phyloP scores from a whole-genome alignment of 2,329 filamentous ascomycete species.

The Fusarium bulbicola region DNA sequence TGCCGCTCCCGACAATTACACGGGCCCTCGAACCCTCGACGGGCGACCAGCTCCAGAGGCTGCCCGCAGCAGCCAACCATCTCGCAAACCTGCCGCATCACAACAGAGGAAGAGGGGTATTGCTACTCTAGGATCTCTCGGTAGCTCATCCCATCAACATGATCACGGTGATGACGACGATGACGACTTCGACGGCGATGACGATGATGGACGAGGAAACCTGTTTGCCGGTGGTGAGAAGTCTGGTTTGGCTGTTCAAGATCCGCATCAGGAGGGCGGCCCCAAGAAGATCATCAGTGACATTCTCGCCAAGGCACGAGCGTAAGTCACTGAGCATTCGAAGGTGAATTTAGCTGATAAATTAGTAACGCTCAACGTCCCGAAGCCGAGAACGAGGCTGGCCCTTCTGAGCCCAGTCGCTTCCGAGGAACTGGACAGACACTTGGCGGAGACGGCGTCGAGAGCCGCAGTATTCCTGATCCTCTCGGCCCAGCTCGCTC shows the following conservation, averaged over 20 bases:
- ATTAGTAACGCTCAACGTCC: constrained; percentile 69
- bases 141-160: constrained; percentile 57
- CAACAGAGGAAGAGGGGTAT: constrained; percentile 67
- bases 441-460: constrained; percentile 79
- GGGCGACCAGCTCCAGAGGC: constrained; percentile 64
- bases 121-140: constrained; percentile 67
- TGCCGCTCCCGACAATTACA: constrained; percentile 56
- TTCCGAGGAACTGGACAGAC: constrained; percentile 80
- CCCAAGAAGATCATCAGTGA: constrained; percentile 68
- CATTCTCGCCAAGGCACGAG: constrained; percentile 70
- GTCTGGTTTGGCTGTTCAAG: constrained; percentile 75
- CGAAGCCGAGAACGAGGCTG: constrained; percentile 59
- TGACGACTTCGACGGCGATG: constrained; percentile 64
- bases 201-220: constrained; percentile 69
- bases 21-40: constrained; percentile 69
- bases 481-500: constrained; percentile 52
- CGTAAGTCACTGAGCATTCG: constrained; percentile 52
- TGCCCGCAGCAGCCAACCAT: constrained; percentile 41
- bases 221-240: constrained; percentile 88
- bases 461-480: constrained; percentile 74
- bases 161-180: constrained; percentile 69
- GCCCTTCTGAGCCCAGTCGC: constrained; percentile 58
- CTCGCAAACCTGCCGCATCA: constrained; percentile 49
- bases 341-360: constrained; percentile 5
- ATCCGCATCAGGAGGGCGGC: constrained; percentile 62